Evolutionary conservation across 2,329 filamentous ascomycete genomes (phyloP).

Genomic region (Colletotrichum sp.): DNA sequence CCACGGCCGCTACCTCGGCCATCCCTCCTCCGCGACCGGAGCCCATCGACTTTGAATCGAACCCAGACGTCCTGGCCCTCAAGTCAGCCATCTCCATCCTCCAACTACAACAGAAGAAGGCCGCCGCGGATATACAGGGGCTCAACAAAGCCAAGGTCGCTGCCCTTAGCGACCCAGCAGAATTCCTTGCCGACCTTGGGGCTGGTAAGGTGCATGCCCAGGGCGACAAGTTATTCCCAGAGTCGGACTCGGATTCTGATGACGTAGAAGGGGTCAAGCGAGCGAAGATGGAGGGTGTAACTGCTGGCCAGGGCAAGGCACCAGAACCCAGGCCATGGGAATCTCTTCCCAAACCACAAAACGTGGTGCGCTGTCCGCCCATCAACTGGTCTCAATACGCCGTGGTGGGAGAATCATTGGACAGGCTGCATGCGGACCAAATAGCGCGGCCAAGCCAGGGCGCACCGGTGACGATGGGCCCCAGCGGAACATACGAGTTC

Average conservation of each 20-base stretch:
- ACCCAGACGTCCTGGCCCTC: constrained; percentile 87
- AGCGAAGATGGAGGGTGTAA: background rate
- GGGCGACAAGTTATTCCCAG: constrained; percentile 31
- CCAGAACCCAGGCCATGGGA: constrained; percentile 52
- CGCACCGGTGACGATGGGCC: constrained; percentile 47
- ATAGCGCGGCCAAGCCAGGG: constrained; percentile 66
- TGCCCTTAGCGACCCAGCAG: constrained; percentile 73
- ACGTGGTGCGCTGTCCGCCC: constrained; percentile 82
- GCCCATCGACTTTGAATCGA: constrained; percentile 65
- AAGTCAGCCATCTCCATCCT: constrained; percentile 85
- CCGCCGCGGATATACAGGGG: constrained; percentile 74
- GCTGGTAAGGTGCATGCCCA: constrained; percentile 61
- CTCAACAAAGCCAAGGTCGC: constrained; percentile 73
- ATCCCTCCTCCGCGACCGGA: constrained; percentile 53
- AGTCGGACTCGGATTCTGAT: constrained; percentile 25
- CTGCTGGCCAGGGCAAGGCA: background rate
- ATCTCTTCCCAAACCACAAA: constrained; percentile 77
- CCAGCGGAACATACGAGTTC: constrained; percentile 57
- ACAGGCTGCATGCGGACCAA: constrained; percentile 86
- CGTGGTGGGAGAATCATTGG: constrained; percentile 82
- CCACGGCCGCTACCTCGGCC: constrained; percentile 34
- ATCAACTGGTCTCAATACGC: constrained; percentile 97
- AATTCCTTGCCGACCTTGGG: constrained; percentile 72
- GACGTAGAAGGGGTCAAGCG: constrained; percentile 32
- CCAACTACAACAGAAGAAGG: constrained; percentile 83